Conservation (phyloP, 225 moss, liverwort and hornwort species). For the Lunularia cruciata region DNA sequence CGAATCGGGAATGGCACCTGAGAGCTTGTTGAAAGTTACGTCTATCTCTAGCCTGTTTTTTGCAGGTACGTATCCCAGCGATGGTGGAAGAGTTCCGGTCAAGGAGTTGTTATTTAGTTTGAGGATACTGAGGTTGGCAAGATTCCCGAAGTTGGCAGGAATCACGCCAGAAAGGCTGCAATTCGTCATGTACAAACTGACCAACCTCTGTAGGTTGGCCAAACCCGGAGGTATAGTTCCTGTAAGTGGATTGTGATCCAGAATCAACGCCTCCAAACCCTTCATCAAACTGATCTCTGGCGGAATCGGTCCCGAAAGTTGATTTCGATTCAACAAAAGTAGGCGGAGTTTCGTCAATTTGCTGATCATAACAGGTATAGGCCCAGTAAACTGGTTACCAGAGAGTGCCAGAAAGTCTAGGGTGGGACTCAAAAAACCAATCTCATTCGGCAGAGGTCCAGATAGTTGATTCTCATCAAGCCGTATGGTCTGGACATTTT, state of each 20-base stretch:
- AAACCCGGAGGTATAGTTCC: background rate
- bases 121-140: background rate
- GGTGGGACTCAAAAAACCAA: background rate
- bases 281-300: background rate
- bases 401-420: background rate
- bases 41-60: constrained; percentile 17
- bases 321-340: constrained; percentile 3
- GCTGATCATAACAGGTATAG: constrained; percentile 21
- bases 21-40: constrained; percentile 9
- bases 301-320: background rate
- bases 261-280: background rate
- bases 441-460: background rate
- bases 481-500: background rate
- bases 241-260: background rate
- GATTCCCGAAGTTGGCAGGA: constrained; percentile 5
- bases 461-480: background rate
- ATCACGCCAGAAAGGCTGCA: constrained; percentile 21
- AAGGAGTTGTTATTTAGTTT: background rate
- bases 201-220: constrained; percentile 38
- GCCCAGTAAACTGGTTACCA: constrained; percentile 1
- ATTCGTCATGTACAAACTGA: constrained; percentile 40
- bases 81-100: constrained; percentile 2
- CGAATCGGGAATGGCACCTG: background rate
- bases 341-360: background rate
- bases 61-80: constrained; percentile 4